A percentile compares a stretch with the other conserved stretches of the same genome.
Conservation (phyloP, 768 basidiomycete genomes). For the Mycena crocata region DNA sequence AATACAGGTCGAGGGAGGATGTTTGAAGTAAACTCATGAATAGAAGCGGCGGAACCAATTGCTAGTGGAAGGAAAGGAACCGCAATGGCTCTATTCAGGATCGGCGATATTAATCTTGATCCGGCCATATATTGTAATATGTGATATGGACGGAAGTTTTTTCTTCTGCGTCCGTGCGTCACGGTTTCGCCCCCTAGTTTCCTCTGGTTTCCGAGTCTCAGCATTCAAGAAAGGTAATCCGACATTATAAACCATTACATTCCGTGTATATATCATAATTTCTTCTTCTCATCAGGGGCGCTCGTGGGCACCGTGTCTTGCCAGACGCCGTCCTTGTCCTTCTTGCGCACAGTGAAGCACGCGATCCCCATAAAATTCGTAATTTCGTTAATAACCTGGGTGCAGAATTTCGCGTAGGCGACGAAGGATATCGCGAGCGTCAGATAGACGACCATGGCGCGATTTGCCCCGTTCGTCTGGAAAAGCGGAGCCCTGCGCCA, state of each 20-base stretch:
- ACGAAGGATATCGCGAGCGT: constrained; percentile 76
- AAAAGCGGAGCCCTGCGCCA: constrained; percentile 71
- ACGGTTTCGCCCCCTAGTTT: too few species aligned
- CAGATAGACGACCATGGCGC: constrained; percentile 77
- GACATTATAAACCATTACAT: constrained; percentile 3
- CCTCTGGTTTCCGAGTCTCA: too few species aligned
- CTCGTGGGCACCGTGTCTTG: constrained; percentile 19
- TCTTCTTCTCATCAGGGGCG: constrained; percentile 27
- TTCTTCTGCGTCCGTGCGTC: too few species aligned
- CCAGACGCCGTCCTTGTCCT: constrained; percentile 79
- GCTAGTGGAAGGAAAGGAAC: too few species aligned
- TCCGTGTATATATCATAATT: constrained; percentile 11
- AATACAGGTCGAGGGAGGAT: too few species aligned
- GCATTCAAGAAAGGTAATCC: neutral
- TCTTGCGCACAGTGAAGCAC: constrained; percentile 92
- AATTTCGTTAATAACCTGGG: constrained; percentile 87
- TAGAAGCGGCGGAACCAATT: too few species aligned
- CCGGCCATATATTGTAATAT: too few species aligned
- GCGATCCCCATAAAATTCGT: constrained; percentile 94
- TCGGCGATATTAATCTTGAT: too few species aligned
- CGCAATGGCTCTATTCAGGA: too few species aligned
- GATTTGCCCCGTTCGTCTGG: constrained; percentile 71
- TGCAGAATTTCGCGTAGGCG: constrained; percentile 82
- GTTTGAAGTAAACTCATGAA: too few species aligned
- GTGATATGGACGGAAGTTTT: too few species aligned